A percentile compares a stretch with the other conserved stretches of the same genome.
Evolutionary conservation across 805 yeast genomes (phyloP).

Genomic region (Candida xiaguanensis): DNA sequence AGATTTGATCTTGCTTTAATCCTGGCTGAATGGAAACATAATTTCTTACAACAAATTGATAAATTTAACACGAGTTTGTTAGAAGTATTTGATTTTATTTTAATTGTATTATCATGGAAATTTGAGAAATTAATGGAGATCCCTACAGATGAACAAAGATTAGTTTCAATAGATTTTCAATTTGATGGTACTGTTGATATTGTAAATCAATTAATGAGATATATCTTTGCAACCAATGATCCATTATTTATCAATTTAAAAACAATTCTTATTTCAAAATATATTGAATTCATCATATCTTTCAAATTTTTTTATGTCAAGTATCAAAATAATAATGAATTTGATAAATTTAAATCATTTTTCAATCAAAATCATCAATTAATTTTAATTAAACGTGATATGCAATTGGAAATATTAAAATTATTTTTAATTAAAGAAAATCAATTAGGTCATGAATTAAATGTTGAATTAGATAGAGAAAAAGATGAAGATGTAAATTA

Average conservation of each 20-base stretch:
- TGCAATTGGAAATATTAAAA: conserved; percentile 32
- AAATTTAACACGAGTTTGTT: conserved; percentile 15
- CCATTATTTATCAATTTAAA: conserved; percentile 12
- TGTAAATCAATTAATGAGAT: conserved; percentile 11
- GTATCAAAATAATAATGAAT: conserved; percentile 22
- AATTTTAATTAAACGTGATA: conserved; percentile 21
- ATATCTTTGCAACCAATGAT: conserved; percentile 5
- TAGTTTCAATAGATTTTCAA: conserved; percentile 17
- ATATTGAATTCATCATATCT: conserved; percentile 31
- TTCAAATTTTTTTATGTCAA: conserved; percentile 32
- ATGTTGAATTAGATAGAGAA: conserved; percentile 44
- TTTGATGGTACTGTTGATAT: conserved; percentile 19
- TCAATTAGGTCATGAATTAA: conserved; percentile 33
- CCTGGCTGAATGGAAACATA: conserved; percentile 18
- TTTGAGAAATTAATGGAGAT: conserved; percentile 28
- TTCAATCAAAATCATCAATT: conserved; percentile 19
- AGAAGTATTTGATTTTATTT: conserved; percentile 21
- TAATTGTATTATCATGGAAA: conserved; percentile 29
- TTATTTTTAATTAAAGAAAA: conserved; percentile 50
- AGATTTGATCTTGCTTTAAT: conserved; percentile 18
- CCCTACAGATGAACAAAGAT: conserved; percentile 16
- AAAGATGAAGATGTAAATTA: conserved; percentile 50
- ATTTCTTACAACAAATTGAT: conserved; percentile 13
- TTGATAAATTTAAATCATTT: conserved; percentile 30
- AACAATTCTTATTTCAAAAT: conserved; percentile 19